Conservation (phyloP, 106 monocot species). For the Dendrobium nobile region DNA sequence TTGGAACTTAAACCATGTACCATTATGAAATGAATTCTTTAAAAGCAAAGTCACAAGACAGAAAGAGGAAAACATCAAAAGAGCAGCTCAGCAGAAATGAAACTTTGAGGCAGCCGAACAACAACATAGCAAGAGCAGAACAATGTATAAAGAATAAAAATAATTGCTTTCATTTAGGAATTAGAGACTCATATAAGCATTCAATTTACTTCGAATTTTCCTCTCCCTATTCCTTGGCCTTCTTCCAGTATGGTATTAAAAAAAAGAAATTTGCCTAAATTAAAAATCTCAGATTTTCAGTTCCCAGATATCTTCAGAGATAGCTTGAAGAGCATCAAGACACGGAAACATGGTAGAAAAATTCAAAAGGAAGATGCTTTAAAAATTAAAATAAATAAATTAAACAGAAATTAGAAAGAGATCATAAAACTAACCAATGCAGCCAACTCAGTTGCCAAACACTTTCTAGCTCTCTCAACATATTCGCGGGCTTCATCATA, state of each 20-base stretch:
- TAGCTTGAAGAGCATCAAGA: not conserved
- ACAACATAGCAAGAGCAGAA: too few species aligned
- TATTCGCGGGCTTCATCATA: constrained; percentile 84
- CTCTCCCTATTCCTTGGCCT: not conserved
- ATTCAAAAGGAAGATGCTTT: not conserved
- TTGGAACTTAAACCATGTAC: too few species aligned
- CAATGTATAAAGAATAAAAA: too few species aligned
- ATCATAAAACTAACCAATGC: constrained; percentile 60
- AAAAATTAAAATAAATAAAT: not conserved
- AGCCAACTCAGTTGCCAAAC: constrained; percentile 91
- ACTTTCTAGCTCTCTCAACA: constrained; percentile 93
- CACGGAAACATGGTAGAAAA: too few species aligned
- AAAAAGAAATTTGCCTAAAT: not conserved
- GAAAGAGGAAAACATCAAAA: not conserved
- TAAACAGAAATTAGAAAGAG: not conserved
- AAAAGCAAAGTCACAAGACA: not conserved
- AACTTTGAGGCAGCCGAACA: not conserved
- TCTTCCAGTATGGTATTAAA: not conserved
- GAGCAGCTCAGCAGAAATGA: not conserved
- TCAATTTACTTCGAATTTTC: not conserved
- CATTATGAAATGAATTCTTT: not conserved
- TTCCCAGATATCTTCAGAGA: not conserved
- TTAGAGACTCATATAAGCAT: too few species aligned
- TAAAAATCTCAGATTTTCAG: not conserved
- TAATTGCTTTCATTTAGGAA: too few species aligned